Evolutionary conservation across 768 basidiomycete species (phyloP).

Genomic region (Ramaria rubella): DNA sequence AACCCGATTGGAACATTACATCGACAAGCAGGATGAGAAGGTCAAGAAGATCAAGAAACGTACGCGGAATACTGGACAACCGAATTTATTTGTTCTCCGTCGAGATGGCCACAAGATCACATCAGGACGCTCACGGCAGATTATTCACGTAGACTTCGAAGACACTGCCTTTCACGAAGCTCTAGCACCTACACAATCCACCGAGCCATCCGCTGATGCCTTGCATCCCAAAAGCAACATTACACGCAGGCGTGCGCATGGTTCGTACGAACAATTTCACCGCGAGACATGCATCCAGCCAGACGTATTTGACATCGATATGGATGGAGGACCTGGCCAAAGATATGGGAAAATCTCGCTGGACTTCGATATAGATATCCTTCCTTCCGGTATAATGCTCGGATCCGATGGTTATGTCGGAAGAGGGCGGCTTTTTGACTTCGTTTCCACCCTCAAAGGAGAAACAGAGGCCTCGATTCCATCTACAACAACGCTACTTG

Average conservation of each 20-base stretch:
- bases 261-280: not conserved
- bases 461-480: slow-evolving; percentile 25
- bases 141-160: slow-evolving; percentile 39
- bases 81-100: not conserved
- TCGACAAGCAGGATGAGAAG: not conserved
- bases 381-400: slow-evolving; percentile 51
- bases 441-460: slow-evolving; percentile 37
- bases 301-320: not conserved
- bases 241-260: not conserved
- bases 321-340: not conserved
- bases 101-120: slow-evolving; percentile 29
- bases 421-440: slow-evolving; percentile 53
- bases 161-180: slow-evolving; percentile 38
- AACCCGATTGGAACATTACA: not conserved
- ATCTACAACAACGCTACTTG: slow-evolving; percentile 33
- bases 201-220: not conserved
- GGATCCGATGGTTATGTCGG: slow-evolving; percentile 45
- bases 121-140: slow-evolving; percentile 29
- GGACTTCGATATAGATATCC: slow-evolving; percentile 47
- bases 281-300: not conserved
- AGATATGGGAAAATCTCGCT: slow-evolving; percentile 24
- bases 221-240: not conserved
- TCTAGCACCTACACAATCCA: slow-evolving; percentile 28
- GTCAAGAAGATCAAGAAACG: not conserved
- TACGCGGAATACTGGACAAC: not conserved